Evolutionary conservation across 2,329 filamentous ascomycete species (phyloP).

Genomic region (Aspergillus pseudoglaucus): DNA sequence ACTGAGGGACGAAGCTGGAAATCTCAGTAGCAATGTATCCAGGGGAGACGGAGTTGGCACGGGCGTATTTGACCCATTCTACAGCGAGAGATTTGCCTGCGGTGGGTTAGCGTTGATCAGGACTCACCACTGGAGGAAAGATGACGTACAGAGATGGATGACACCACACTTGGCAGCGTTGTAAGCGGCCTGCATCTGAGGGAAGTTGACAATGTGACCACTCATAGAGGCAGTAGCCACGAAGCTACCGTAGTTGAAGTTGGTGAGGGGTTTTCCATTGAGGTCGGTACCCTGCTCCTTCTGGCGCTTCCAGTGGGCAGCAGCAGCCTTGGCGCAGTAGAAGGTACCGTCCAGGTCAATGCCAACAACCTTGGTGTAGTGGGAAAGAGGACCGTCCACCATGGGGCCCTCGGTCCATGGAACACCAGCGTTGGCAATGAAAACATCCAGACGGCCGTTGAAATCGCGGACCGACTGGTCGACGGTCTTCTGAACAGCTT

Average conservation of each 20-base stretch:
- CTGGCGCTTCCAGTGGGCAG: constrained; percentile 63
- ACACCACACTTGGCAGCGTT: constrained; percentile 65
- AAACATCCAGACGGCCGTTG: constrained; percentile 67
- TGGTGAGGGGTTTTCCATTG: constrained; percentile 55
- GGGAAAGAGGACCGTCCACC: constrained; percentile 57
- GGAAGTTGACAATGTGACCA: constrained; percentile 70
- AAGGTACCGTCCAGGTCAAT: constrained; percentile 72
- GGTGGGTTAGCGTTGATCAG: constrained; percentile 7
- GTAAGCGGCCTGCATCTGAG: constrained; percentile 67
- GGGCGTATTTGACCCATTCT: constrained; percentile 70
- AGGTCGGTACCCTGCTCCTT: constrained; percentile 59
- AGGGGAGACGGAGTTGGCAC: constrained; percentile 66
- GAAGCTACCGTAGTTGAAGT: constrained; percentile 62
- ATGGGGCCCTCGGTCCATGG: constrained; percentile 62
- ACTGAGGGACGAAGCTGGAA: constrained; percentile 56
- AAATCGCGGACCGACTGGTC: constrained; percentile 53
- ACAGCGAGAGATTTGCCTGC: constrained; percentile 63
- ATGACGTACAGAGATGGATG: constrained; percentile 40
- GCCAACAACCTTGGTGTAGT: constrained; percentile 61
- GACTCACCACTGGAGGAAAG: constrained; percentile 40
- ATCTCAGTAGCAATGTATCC: constrained; percentile 73
- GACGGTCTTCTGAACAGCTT: constrained; percentile 37
- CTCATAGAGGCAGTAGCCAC: constrained; percentile 74
- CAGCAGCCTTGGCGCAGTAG: constrained; percentile 68
- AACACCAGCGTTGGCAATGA: constrained; percentile 58